A percentile compares a stretch with the other conserved stretches of the same genome.
Evolutionary conservation across 2,329 filamentous ascomycete genomes (phyloP).

Genomic region (Apiospora hydei): DNA sequence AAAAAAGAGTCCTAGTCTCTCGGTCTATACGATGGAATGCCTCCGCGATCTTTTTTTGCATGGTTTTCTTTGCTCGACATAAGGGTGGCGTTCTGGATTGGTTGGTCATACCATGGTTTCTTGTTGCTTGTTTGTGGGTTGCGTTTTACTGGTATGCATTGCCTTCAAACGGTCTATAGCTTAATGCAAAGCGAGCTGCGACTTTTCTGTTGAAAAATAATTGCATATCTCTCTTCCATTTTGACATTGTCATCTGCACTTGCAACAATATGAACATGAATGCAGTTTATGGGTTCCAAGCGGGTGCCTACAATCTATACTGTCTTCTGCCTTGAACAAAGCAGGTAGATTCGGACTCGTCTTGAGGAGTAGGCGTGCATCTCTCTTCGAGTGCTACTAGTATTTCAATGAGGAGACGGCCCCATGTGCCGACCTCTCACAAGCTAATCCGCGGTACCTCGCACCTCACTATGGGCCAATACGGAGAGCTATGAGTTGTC

Average conservation of each 20-base stretch:
- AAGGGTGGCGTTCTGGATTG: constrained; percentile 25
- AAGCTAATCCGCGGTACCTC: neutral
- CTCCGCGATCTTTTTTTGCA: constrained; percentile 21
- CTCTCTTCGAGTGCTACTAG: neutral
- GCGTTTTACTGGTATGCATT: constrained; percentile 13
- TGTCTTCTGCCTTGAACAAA: neutral
- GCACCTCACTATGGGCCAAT: neutral
- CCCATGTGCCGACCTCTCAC: neutral
- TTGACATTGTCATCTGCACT: neutral
- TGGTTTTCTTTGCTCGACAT: constrained; percentile 22
- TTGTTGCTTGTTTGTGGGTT: constrained; percentile 21
- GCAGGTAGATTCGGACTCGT: too few relatives aligned
- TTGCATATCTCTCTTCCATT: neutral
- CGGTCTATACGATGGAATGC: constrained; percentile 23
- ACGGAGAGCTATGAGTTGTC: neutral
- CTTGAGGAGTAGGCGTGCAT: neutral
- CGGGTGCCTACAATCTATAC: neutral
- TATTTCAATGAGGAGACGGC: neutral
- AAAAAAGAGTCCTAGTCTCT: constrained; percentile 16
- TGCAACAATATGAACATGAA: neutral
- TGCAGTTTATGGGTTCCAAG: neutral
- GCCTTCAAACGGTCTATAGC: constrained; percentile 20
- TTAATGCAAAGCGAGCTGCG: constrained; percentile 25
- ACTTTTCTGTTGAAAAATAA: constrained; percentile 15
- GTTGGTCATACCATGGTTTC: constrained; percentile 25